Evolutionary conservation across 306 rosid genomes (phyloP), one percentile per base, ranked within the genome.

Genomic region (Fragaria iinumae): DNA sequence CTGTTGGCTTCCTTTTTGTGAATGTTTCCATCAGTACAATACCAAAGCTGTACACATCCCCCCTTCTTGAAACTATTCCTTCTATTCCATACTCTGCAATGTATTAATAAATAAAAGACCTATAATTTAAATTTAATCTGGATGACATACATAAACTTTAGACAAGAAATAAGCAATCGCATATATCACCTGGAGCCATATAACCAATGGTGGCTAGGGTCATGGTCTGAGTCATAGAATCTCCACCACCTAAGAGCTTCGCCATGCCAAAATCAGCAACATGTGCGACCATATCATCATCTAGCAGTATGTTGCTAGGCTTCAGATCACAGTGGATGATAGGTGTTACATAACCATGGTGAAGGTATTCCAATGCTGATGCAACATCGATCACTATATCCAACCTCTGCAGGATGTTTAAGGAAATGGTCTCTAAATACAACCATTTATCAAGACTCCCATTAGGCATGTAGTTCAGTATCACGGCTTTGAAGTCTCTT

Each of bases 291-390:
- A 86, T 83, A 38, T 80, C 69, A 21, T 76, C 77, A 77, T 87
- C 88, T n/a, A 87, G 49, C 32, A 84, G 60, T 23, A 84, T 69
- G 72, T 84, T 84, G 53, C 78, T 77, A 1, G 88, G 90, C 80
- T 87, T 87, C 73, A 84, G 1, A 63, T 87, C 90, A 48, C 88
- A 84, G 14, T 87, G 88, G n/a, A 82, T 80, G 21, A 87, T 49
- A 0, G 80, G 71, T 5, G 49, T 32, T 17, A 76, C 36, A 68
- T 69, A 74, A 29, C 85, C 90, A 78, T 84, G 75, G 63, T 87
- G 88, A 36, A 87, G 88, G 77, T 82, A 84, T 20, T 82, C 87
- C 62, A 43, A 38, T 38, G 41, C 41, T 38, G 41, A 38, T 38
- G 41, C 41, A 38, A 38, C 41, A 38, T 38, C 41, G 41, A 38